Evolutionary conservation across 768 basidiomycete genomes (phyloP), one percentile per base, ranked within the genome.

Genomic region (Tricholoma furcatifolium): DNA sequence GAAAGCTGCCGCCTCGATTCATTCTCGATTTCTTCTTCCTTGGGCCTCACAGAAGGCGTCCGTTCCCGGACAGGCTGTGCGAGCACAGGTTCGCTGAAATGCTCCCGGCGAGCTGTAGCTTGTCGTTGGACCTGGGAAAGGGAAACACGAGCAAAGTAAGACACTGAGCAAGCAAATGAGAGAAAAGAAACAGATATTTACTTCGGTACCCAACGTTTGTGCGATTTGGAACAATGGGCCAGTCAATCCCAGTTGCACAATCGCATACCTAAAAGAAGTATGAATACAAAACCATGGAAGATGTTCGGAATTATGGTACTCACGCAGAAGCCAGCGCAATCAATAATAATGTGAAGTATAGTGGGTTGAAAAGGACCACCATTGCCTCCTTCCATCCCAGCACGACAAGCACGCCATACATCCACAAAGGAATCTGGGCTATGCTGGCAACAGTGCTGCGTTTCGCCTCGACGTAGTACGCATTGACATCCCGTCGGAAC

Each of bases 331-430:
- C 87, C 57, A 88, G 64, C 36, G 77, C 74, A 58, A 91, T 59
- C 6, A 93, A 65, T 50, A 93, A 61, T 66, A 94, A 77, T 30
- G 91, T 80, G 67, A 96, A 94, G 71, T 98, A 98, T 35, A 98
- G 53, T 10, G 97, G 97, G 65, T 91, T 98, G 75, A 94, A 93
- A 50, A 99, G 66, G 47, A 99, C 87, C 46, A 85, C 75, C 91
- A 98, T 93, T n/a, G 94, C 93, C 70, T 99, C 97, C 72, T 99
- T 99, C 93, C 93, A 97, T 10, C 97, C 97, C 2, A 99, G 79
- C 5, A 98, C 79, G 11, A 91, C 85, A 56, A 99, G 78, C 15
- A 93, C 78, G 4, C 88, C 91, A 60, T 98, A 99, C 76, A 98
- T 92, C 97, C 97, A 99, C 47, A 83, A 80, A 0, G 97, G 97